phyloP scores from a whole-genome alignment of 163 green algal species.

The Chloromonas sp. region DNA sequence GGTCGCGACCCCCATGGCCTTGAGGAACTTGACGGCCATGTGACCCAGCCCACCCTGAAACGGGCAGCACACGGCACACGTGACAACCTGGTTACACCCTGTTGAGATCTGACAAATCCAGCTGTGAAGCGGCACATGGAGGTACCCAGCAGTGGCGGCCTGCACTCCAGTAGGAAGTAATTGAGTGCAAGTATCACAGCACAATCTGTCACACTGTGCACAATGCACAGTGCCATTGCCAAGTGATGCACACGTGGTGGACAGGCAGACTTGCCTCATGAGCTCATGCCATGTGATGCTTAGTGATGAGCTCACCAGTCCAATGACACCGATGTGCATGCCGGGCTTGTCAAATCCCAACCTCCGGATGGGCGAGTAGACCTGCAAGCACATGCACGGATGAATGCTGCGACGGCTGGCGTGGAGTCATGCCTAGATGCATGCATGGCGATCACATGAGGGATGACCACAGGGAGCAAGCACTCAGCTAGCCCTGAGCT shows the following conservation, averaged over 20 bases:
- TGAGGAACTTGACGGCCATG: slow-evolving; percentile 24
- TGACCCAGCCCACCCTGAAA: slow-evolving; percentile 28
- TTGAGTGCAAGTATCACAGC: neutral
- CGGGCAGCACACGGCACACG: neutral
- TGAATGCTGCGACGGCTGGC: no score
- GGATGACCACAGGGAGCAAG: no score
- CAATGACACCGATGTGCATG: slow-evolving; percentile 38
- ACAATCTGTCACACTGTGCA: slow-evolving; percentile 1
- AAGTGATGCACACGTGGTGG: no score
- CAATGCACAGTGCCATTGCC: no score
- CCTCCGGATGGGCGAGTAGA: slow-evolving; percentile 7
- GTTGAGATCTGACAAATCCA: neutral
- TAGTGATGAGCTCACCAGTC: neutral
- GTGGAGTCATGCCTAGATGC: no score
- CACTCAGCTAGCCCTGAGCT: no score
- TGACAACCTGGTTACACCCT: neutral
- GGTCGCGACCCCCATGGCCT: slow-evolving; percentile 23
- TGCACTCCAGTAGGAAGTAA: neutral
- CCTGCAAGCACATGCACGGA: neutral
- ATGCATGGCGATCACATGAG: no score
- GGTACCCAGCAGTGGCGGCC: neutral
- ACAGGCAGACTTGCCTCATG: no score
- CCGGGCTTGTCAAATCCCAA: slow-evolving; percentile 14
- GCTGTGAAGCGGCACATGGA: neutral
- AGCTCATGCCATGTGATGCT: no score